Evolutionary conservation across 1,284 basidiomycete genomes (phyloP), one percentile per base, ranked within the genome.

Genomic region (Gastroboletus turbinatus): DNA sequence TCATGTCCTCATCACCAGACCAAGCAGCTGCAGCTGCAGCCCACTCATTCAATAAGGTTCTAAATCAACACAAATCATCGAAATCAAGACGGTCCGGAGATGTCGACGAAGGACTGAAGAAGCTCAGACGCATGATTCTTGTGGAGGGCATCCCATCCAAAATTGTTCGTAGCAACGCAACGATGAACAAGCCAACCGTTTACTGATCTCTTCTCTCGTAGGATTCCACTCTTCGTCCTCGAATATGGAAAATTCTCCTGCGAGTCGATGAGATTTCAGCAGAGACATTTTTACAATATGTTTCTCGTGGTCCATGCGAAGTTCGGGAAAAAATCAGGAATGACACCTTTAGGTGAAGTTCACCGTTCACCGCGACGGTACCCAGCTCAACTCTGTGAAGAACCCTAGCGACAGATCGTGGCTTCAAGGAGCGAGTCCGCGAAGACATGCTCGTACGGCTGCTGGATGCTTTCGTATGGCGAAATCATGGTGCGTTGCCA

Each of bases 381-480:
- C 39, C 23, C 46, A 45, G 36, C 53, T 63, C 43, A 58, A 55
- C 53, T 44, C 50, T 53, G 16, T 32, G 75, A 77, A 92, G 96
- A 52, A 99, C 96, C 11, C 76, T 99, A 23, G 94, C 96, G 2
- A 98, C 96, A 1, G 96, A 98, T 71, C 85, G 87, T 60, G 91
- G 91, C 10, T 99, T 98, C 78, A 96, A 96, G 73, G 91, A 94
- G 67, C 87, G 91, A 51, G 96, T 99, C 17, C 85, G 90, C 32
- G 95, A 98, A 73, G 94, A 96, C 63, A 96, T 96, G 91, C 83
- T 98, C n/a, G 89, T 98, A 57, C 84, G 96, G 27, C 75, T 98
- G 16, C 77, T 99, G 27, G 96, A 99, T 68, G 96, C 96, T 1
- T 98, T 98, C 71, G 96, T 97, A 3, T 99, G 96, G 96, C 81